phyloP scores from a whole-genome alignment of 495 filamentous ascomycete genomes.

The Neurospora pannonica region DNA sequence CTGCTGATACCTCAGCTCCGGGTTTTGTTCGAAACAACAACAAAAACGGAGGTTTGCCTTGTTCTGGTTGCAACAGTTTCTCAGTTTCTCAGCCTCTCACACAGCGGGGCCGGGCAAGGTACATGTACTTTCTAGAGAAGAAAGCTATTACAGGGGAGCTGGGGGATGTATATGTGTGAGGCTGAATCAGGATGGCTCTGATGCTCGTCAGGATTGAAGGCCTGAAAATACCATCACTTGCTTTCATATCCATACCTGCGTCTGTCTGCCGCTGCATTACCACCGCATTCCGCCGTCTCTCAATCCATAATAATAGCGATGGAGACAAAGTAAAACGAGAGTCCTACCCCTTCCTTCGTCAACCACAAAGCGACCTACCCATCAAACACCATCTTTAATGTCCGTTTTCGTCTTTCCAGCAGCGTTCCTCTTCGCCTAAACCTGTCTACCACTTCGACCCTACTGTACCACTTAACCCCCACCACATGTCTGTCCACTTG shows the following conservation, averaged over 20 bases:
- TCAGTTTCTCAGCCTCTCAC: neutral
- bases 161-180: neutral
- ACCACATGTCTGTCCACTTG: neutral
- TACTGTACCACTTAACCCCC: neutral
- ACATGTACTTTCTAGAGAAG: neutral
- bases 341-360: neutral
- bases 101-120: neutral
- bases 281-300: neutral
- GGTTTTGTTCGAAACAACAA: neutral
- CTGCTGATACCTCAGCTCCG: neutral
- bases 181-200: neutral
- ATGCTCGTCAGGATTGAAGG: neutral
- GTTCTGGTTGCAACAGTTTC: neutral
- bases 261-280: neutral
- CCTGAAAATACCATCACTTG: neutral
- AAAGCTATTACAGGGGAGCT: neutral
- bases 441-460: neutral
- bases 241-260: neutral
- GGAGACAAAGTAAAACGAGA: neutral
- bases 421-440: neutral
- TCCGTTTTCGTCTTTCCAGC: neutral
- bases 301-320: neutral
- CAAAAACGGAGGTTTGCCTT: neutral
- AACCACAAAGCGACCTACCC: neutral
- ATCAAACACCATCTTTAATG: neutral